Conservation (phyloP, 179 eudicot species). For the Nepenthes alata region DNA sequence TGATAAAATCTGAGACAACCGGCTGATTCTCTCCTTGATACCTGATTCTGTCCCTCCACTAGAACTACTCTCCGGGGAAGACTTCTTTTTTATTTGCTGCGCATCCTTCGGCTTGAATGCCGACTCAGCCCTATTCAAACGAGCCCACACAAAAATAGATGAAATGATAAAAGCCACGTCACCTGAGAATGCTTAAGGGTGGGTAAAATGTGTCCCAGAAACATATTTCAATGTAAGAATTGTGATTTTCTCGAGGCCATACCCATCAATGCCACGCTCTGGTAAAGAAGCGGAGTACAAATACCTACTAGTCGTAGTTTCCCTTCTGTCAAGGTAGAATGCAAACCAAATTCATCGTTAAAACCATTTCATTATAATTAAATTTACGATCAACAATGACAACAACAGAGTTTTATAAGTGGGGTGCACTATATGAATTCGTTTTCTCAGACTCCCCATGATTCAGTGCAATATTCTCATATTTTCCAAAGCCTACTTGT, state of each 20-base stretch:
- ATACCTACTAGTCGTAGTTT: constrained; percentile 18
- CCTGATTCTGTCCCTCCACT: constrained; percentile 40
- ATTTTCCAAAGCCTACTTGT: too few species aligned
- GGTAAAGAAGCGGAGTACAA: constrained; percentile 27
- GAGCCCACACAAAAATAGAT: too few species aligned
- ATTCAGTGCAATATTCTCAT: too few species aligned
- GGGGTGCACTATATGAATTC: background rate
- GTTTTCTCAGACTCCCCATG: too few species aligned
- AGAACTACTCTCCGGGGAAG: constrained; percentile 19
- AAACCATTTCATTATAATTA: background rate
- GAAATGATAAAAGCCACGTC: too few species aligned
- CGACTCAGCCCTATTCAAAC: constrained; percentile 35
- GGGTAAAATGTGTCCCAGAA: background rate
- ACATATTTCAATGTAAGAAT: background rate
- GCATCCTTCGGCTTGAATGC: constrained; percentile 88
- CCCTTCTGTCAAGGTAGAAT: constrained; percentile 25
- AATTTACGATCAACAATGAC: background rate
- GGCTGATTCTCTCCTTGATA: constrained; percentile 52
- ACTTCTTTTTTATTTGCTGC: constrained; percentile 20
- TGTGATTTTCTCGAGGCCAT: constrained; percentile 12
- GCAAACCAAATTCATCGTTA: background rate
- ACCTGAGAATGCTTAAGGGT: too few species aligned
- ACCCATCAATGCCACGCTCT: constrained; percentile 64
- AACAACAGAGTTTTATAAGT: background rate
- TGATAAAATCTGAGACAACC: constrained; percentile 46